A percentile compares a stretch with the other conserved stretches of the same genome.
These are phyloP conservation scores for Populus hybrid DNA, from an alignment of 441 rosid species.

Conservation along the genomic window DNA sequence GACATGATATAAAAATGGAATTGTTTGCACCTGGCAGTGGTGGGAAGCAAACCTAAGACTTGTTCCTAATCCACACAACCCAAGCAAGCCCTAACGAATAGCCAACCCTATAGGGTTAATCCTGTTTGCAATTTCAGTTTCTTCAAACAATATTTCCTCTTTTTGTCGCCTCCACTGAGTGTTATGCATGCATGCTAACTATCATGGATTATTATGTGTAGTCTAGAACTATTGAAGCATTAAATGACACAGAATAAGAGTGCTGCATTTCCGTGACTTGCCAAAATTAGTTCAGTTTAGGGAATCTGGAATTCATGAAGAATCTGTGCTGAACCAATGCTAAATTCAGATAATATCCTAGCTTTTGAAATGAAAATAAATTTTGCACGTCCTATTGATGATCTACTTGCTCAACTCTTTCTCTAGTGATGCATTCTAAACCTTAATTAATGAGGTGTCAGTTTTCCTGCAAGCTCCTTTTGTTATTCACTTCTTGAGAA, in stretches of 20 bases:
- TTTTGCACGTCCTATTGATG: background rate
- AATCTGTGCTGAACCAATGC: background rate
- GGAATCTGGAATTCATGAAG: background rate
- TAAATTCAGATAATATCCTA: background rate
- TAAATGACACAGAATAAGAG: background rate
- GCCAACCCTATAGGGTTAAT: background rate
- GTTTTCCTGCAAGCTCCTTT: background rate
- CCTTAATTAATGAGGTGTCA: too few species aligned
- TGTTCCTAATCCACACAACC: background rate
- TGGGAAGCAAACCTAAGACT: background rate
- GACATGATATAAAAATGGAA: background rate
- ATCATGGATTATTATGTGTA: background rate
- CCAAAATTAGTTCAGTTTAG: background rate
- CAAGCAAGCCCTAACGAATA: background rate
- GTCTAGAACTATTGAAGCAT: background rate
- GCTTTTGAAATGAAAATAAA: background rate
- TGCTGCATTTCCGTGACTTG: background rate
- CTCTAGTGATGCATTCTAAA: too few species aligned
- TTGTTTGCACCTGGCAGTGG: background rate
- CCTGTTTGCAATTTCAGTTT: background rate
- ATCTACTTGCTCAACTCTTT: background rate
- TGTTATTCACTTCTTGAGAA: background rate
- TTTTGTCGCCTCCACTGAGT: background rate
- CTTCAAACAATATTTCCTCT: background rate
- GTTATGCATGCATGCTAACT: background rate